Percentiles rank a stretch among this genome's conserved stretches.
Conservation (phyloP, 306 rosid genomes). For the Glycine soja region DNA sequence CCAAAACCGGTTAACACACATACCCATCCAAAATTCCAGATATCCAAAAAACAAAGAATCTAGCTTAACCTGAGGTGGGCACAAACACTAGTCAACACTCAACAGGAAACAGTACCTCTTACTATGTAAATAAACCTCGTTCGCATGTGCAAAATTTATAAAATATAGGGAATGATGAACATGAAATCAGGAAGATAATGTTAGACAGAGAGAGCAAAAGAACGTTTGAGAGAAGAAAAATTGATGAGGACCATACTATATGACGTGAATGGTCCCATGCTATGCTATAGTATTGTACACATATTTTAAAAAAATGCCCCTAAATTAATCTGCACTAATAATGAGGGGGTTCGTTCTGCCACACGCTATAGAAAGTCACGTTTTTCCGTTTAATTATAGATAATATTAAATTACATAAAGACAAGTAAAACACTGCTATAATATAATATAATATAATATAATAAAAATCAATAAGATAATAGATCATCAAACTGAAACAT, state of each 20-base stretch:
- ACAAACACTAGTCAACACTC: conserved; percentile 36
- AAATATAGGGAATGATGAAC: conserved; percentile 14
- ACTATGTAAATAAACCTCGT: conserved; percentile 24
- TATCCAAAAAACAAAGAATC: conserved; percentile 36
- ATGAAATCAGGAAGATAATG: conserved; percentile 34
- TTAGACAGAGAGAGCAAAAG: conserved; percentile 12
- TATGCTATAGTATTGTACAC: background rate
- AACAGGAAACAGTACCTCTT: conserved; percentile 24
- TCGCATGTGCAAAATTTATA: conserved; percentile 52
- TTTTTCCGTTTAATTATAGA: conserved; percentile 45
- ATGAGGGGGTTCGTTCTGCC: conserved; percentile 42
- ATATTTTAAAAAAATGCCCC: conserved; percentile 37
- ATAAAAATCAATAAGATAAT: background rate
- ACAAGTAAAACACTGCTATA: background rate
- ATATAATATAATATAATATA: background rate
- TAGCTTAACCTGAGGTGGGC: conserved; percentile 35
- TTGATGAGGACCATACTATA: conserved; percentile 63
- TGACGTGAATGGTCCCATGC: conserved; percentile 66
- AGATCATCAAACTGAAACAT: background rate
- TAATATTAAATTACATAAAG: conserved; percentile 37
- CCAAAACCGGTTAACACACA: background rate
- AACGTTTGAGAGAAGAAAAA: background rate
- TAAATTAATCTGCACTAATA: conserved; percentile 51
- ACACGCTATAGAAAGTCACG: conserved; percentile 59
- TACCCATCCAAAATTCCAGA: conserved; percentile 17